Conservation (phyloP, 2,329 filamentous ascomycete species). For the Pyricularia pennisetigena region DNA sequence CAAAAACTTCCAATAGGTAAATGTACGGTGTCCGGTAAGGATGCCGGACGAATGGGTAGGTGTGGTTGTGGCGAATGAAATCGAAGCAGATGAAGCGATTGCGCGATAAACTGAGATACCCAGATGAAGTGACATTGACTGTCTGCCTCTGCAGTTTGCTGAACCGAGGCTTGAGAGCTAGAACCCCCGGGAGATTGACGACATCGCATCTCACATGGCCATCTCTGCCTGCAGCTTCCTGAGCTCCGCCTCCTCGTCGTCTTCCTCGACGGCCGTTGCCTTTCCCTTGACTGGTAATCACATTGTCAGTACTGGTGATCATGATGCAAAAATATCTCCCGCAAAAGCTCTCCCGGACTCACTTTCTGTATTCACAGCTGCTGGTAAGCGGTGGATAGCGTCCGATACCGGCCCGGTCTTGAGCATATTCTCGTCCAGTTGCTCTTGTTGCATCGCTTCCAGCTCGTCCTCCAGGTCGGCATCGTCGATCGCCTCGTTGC, state of each 20-base stretch:
- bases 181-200: not conserved
- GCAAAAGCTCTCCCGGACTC: conserved; percentile 29
- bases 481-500: conserved; percentile 64
- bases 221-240: conserved; percentile 92
- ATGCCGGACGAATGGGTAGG: not conserved
- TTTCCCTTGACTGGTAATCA: conserved; percentile 37
- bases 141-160: not conserved
- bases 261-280: conserved; percentile 52
- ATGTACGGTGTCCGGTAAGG: not conserved
- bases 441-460: conserved; percentile 80
- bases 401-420: conserved; percentile 80
- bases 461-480: conserved; percentile 78
- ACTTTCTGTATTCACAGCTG: conserved; percentile 67
- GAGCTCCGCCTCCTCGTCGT: conserved; percentile 93
- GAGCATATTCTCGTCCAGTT: conserved; percentile 88
- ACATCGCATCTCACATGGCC: conserved; percentile 60
- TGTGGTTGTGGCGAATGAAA: not conserved
- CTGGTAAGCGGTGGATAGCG: conserved; percentile 66
- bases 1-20: not conserved
- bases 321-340: not conserved
- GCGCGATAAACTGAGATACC: not conserved
- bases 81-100: not conserved
- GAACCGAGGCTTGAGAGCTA: not conserved
- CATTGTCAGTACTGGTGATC: not conserved
- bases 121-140: not conserved